Base-by-base conservation (phyloP, 768 basidiomycete genomes). In the Amanita rubescens region DNA sequence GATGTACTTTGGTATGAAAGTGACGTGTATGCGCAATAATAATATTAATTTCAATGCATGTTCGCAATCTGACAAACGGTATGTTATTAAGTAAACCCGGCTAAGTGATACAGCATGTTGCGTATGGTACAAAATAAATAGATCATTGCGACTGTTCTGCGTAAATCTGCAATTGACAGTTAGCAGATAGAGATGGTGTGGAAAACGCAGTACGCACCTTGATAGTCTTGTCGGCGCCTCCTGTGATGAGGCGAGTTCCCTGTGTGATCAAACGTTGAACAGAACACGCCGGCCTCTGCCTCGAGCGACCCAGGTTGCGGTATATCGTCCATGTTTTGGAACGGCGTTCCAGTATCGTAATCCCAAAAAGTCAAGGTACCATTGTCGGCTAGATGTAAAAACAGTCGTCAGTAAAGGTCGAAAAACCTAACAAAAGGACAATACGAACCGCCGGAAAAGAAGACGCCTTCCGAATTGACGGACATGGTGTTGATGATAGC, bases 271-370 rank as follows among this genome's bases (percentile, higher is more conserved):
- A 98, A 99, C 14, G 92, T 94, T 14, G 94, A 96, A 65, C 91
- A 95, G 75, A 96, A 97, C 10, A 96, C 81, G 53, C 95, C 95
- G 0, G 95, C 85, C 69, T 99, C 96, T 0, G 95, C 95, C 63
- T 99, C 95, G 33, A 99, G 80, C 32, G 91, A 94, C n/a, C 96
- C 96, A 0, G 95, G 94, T 64, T 98, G 96, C 0, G 94, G 94
- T 3, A 94, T 78, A 63, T 97, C 94, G 48, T 94, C 89, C 71
- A 94, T 67, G 53, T 90, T 87, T 67, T 97, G 95, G 79, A 97
- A 98, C 7, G 95, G 88, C 34, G 88, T 84, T 11, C 96, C 96
- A 0, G 93, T 94, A 54, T 88, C 74, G 64, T 92, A 98, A 67
- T 98, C 95, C 95, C 94, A 98, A 62, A 94, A 78, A 0, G 87